Conservation (phyloP, 352 stramenopile species). For the Pythium brassicae region DNA sequence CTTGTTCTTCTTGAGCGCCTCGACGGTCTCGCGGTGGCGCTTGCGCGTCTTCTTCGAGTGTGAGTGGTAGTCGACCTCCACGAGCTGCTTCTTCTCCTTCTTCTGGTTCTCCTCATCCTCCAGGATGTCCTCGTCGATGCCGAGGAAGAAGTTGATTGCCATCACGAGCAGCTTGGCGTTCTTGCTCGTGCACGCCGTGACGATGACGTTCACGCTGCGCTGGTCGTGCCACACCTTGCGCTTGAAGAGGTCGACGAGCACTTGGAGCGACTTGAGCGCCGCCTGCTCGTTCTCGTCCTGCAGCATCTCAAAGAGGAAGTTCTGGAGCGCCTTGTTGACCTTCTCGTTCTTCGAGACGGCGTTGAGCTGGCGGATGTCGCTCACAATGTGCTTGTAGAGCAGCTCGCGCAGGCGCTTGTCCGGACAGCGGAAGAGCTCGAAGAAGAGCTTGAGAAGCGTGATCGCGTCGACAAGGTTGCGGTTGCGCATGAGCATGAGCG, state of each 20-base stretch:
- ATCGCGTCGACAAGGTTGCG: slow-evolving; percentile 90
- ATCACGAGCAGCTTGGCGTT: slow-evolving; percentile 88
- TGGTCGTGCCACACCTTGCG: slow-evolving; percentile 96
- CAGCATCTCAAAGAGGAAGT: slow-evolving; percentile 95
- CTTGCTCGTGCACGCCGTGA: slow-evolving; percentile 85
- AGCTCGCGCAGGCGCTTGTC: slow-evolving; percentile 96
- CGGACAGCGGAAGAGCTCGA: slow-evolving; percentile 94
- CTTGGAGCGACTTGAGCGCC: slow-evolving; percentile 88
- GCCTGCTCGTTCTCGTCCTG: slow-evolving; percentile 84
- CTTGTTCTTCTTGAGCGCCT: slow-evolving; percentile 90
- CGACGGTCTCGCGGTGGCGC: slow-evolving; percentile 77
- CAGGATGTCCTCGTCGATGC: slow-evolving; percentile 97
- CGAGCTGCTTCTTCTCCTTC: slow-evolving; percentile 75
- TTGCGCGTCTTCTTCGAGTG: slow-evolving; percentile 97
- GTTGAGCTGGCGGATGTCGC: slow-evolving; percentile 88
- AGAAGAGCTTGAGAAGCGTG: slow-evolving; percentile 94
- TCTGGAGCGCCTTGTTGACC: slow-evolving; percentile 94
- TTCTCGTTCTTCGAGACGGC: slow-evolving; percentile 93
- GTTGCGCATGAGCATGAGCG: slow-evolving; percentile 96
- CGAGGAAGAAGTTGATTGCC: slow-evolving; percentile 97
- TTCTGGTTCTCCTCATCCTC: slow-evolving; percentile 94
- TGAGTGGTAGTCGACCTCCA: slow-evolving; percentile 91
- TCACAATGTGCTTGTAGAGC: slow-evolving; percentile 95
- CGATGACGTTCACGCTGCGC: slow-evolving; percentile 96
- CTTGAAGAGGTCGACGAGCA: slow-evolving; percentile 96